These are phyloP conservation scores for Penicillium riverlandense DNA, from an alignment of 495 filamentous ascomycete genomes.

Conservation along the genomic window DNA sequence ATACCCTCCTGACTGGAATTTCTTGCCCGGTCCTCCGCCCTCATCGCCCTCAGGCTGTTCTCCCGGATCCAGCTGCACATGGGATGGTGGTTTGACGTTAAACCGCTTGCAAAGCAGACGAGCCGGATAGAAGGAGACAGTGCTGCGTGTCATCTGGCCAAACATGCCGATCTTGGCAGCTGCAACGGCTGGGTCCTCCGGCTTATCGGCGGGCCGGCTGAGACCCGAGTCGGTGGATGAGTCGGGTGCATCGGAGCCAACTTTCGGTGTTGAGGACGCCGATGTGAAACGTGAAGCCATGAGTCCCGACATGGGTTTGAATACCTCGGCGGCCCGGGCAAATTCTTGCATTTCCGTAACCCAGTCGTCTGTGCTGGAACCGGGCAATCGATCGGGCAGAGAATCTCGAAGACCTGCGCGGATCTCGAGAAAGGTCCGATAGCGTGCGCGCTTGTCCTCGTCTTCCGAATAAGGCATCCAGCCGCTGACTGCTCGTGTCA, in stretches of 20 bases:
- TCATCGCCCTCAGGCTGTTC: constrained; percentile 14
- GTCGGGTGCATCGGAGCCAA: constrained; percentile 36
- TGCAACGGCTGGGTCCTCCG: constrained; percentile 71
- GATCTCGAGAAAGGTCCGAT: constrained; percentile 72
- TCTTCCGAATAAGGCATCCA: constrained; percentile 87
- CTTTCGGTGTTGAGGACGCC: constrained; percentile 44
- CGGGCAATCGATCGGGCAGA: constrained; percentile 51
- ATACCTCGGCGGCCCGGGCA: constrained; percentile 78
- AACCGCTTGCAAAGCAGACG: constrained; percentile 89
- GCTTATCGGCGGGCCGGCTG: constrained; percentile 51
- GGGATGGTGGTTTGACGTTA: constrained; percentile 67
- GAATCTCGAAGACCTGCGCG: constrained; percentile 56
- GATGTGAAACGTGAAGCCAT: constrained; percentile 93
- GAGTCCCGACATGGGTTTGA: constrained; percentile 81
- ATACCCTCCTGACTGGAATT: constrained; percentile 30
- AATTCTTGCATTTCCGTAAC: constrained; percentile 80
- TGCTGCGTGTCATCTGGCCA: constrained; percentile 72
- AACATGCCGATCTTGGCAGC: constrained; percentile 93
- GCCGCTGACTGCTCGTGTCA: constrained; percentile 63
- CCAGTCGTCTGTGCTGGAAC: constrained; percentile 65
- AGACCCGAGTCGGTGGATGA: constrained; percentile 37
- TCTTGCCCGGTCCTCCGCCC: constrained; percentile 13
- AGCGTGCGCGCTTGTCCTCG: constrained; percentile 66
- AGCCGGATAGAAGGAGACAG: constrained; percentile 69
- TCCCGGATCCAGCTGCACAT: constrained; percentile 57